Evolutionary conservation across 306 rosid species (phyloP), one percentile per base, ranked within the genome.

Genomic region (Lithocarpus polystachyus): DNA sequence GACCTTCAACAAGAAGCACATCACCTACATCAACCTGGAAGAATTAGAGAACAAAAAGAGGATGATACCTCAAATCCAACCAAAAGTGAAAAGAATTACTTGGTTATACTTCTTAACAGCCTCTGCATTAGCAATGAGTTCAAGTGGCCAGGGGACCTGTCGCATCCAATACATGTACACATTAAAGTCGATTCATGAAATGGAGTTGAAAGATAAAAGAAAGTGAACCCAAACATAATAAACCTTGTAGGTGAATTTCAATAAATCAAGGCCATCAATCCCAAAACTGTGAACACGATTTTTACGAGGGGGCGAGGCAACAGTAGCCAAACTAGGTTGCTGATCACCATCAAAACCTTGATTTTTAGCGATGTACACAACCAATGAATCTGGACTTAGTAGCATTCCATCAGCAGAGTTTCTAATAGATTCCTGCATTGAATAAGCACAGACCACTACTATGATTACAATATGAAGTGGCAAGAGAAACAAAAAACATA

Each of bases 101-200:
- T 92, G 97, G 84, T 95, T 92, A 88, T 95, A 95, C 87, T 92
- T 95, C 92, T 89, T 95, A 75, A 92, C 90, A 19, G 98, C 96
- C 83, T 95, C 98, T 1, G 89, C 71, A 59, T 95, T 95, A 83
- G 96, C 98, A 87, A 95, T 91, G 55, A 95, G 97, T 79, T 95
- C 99, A 79, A 95, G 98, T 70, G 99, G 99, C 99, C 99, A 95
- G 76, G 99, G 88, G 57, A 95, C 94, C 98, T 95, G 89, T 81
- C 83, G 84, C 69, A 77, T 80, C 60, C 72, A 71, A 70, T 56
- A 68, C 72, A 71, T 76, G 71, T 14, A 35, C 29, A 76, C 18
- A 59, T 65, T n/a, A 67, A 19, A 67, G 48, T 35, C 2, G 18
- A 67, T 35, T 33, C 17, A 67, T 31, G 35, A 64, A 19, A 67